phyloP scores from a whole-genome alignment of 257 asterid species.

The Cordia subcordata region DNA sequence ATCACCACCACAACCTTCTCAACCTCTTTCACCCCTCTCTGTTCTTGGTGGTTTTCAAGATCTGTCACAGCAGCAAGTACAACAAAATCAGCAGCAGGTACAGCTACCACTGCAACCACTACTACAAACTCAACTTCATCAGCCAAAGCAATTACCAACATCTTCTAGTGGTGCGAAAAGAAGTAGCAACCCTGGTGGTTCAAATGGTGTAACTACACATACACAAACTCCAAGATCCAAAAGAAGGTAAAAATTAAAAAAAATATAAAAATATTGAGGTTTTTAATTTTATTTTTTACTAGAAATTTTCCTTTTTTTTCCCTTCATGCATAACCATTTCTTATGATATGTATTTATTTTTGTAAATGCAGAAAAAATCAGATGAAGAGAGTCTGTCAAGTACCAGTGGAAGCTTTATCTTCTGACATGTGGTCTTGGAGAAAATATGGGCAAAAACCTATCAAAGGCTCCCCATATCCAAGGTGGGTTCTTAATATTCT shows the following conservation, averaged over 20 bases:
- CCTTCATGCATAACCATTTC: too few relatives aligned
- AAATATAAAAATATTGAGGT: too few relatives aligned
- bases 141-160: slow-evolving; percentile 30
- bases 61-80: slow-evolving; percentile 40
- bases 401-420: slow-evolving; percentile 72
- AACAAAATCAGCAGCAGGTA: too few relatives aligned
- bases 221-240: slow-evolving; percentile 53
- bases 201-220: slow-evolving; percentile 20
- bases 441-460: slow-evolving; percentile 95
- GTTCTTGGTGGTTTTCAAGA: slow-evolving; percentile 60
- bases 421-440: slow-evolving; percentile 97
- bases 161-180: slow-evolving; percentile 19
- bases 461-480: slow-evolving; percentile 95
- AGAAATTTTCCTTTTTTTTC: too few relatives aligned
- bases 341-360: too few relatives aligned
- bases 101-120: too few relatives aligned
- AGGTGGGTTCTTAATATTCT: slow-evolving; percentile 35
- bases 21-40: slow-evolving; percentile 58
- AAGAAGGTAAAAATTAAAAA: slow-evolving; percentile 54
- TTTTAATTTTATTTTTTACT: too few relatives aligned
- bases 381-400: slow-evolving; percentile 68
- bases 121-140: too few relatives aligned
- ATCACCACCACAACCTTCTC: slow-evolving; percentile 20
- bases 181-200: slow-evolving; percentile 14
- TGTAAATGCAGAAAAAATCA: slow-evolving; percentile 73